These are phyloP conservation scores for Phoma sp. DNA, from an alignment of 2,329 filamentous ascomycete species.

Conservation along the genomic window DNA sequence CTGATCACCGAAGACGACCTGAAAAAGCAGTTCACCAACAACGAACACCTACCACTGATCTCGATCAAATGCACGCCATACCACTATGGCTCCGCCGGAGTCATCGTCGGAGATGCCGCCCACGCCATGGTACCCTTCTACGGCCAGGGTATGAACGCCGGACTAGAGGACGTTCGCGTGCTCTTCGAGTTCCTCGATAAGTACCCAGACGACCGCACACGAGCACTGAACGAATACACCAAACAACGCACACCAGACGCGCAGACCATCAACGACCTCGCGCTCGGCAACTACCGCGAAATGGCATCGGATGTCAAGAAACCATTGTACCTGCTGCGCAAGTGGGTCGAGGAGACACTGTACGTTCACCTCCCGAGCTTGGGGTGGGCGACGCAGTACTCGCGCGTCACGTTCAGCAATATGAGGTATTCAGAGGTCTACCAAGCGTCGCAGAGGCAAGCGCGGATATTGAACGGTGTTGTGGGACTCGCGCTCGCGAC, in stretches of 20 bases:
- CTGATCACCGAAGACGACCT: conserved; percentile 73
- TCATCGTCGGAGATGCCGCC: conserved; percentile 90
- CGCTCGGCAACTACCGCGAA: conserved; percentile 88
- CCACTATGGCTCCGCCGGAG: conserved; percentile 76
- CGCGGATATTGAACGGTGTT: conserved; percentile 39
- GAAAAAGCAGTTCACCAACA: conserved; percentile 74
- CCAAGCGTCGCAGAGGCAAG: conserved; percentile 62
- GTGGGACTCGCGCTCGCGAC: conserved; percentile 32
- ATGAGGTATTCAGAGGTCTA: conserved; percentile 87
- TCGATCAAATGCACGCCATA: conserved; percentile 92
- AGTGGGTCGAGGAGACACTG: conserved; percentile 83
- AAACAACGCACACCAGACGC: conserved; percentile 76
- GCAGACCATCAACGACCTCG: conserved; percentile 89
- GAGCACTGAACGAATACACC: conserved; percentile 76
- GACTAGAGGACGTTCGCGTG: conserved; percentile 89
- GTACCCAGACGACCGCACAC: conserved; percentile 54
- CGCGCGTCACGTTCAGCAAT: conserved; percentile 90
- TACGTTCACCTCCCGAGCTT: conserved; percentile 76
- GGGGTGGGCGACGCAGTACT: conserved; percentile 93
- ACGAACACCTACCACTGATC: conserved; percentile 91
- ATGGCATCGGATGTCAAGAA: conserved; percentile 89
- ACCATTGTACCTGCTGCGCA: conserved; percentile 78
- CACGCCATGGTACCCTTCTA: conserved; percentile 99
- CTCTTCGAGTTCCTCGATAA: conserved; percentile 83
- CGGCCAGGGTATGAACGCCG: conserved; percentile 96